phyloP scores from a whole-genome alignment of 805 yeast genomes.

The Nakazawaea holstii region DNA sequence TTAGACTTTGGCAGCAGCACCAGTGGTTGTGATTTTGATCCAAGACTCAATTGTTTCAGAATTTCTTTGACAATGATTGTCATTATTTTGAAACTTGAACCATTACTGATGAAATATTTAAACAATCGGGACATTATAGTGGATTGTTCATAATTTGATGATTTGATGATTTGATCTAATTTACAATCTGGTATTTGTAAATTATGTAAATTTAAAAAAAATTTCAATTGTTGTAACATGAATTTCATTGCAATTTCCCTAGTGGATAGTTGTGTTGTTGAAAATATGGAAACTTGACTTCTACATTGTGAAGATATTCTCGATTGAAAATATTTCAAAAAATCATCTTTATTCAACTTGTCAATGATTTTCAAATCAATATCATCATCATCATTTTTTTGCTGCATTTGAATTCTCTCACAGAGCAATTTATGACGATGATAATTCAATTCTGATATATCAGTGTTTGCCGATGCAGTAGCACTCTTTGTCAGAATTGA shows the following conservation, averaged over 20 bases:
- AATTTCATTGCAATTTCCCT: conserved; percentile 30
- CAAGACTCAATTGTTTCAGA: conserved; percentile 19
- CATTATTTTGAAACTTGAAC: conserved; percentile 32
- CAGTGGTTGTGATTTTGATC: conserved; percentile 2
- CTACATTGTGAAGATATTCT: conserved; percentile 33
- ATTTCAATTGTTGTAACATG: conserved; percentile 34
- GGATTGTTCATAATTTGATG: conserved; percentile 31
- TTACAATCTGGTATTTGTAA: conserved; percentile 37
- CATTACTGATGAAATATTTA: conserved; percentile 35
- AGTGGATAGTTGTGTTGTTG: conserved; percentile 30
- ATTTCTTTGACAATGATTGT: conserved; percentile 28
- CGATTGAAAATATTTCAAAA: conserved; percentile 28
- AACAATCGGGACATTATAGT: conserved; percentile 34
- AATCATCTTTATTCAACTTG: conserved; percentile 25
- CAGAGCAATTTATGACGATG: conserved; percentile 37
- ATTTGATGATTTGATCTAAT: conserved; percentile 31
- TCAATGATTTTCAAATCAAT: conserved; percentile 28
- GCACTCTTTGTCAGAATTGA: conserved; percentile 18
- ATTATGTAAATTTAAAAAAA: conserved; percentile 42
- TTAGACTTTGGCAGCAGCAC: neutral
- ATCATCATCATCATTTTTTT: conserved; percentile 26
- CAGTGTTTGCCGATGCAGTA: conserved; percentile 14
- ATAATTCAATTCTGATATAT: conserved; percentile 13
- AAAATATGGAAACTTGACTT: conserved; percentile 37
- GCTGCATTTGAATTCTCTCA: conserved; percentile 40